Evolutionary conservation across 2,329 filamentous ascomycete genomes (phyloP).

Genomic region (Aspergillus luchuensis): DNA sequence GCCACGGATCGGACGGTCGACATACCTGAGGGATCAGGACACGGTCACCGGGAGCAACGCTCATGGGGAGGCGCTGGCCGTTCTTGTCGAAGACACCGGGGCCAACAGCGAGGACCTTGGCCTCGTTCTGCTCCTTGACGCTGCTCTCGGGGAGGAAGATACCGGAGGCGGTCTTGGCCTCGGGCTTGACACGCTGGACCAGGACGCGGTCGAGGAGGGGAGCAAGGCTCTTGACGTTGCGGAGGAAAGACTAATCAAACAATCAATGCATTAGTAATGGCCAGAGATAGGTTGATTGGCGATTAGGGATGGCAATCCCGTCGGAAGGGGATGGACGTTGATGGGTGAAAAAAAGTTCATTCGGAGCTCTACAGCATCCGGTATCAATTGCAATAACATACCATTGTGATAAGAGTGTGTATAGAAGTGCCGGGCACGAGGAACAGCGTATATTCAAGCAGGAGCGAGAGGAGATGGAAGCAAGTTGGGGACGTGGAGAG

Average conservation of each 20-base stretch:
- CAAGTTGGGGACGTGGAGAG: constrained; percentile 28
- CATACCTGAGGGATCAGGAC: constrained; percentile 93
- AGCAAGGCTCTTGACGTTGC: constrained; percentile 90
- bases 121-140: constrained; percentile 98
- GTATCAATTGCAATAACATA: constrained; percentile 19
- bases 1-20: constrained; percentile 17
- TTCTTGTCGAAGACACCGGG: constrained; percentile 85
- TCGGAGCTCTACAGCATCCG: background rate
- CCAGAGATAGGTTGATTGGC: background rate
- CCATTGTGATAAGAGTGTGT: constrained; percentile 26
- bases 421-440: constrained; percentile 15
- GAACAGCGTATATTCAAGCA: constrained; percentile 4
- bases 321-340: background rate
- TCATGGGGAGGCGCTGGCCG: constrained; percentile 82
- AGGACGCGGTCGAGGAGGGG: constrained; percentile 98
- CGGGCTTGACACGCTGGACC: constrained; percentile 96
- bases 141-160: constrained; percentile 97
- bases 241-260: constrained; percentile 62
- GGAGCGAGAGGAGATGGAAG: constrained; percentile 14
- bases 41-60: constrained; percentile 81
- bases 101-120: constrained; percentile 91
- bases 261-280: constrained; percentile 4
- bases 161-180: constrained; percentile 91
- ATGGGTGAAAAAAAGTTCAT: constrained; percentile 15
- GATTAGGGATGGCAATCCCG: background rate